A percentile compares a stretch with the other conserved stretches of the same genome.
These are phyloP conservation scores for Anthracocystis setariae DNA, from an alignment of 1,284 basidiomycete species.

Conservation along the genomic window DNA sequence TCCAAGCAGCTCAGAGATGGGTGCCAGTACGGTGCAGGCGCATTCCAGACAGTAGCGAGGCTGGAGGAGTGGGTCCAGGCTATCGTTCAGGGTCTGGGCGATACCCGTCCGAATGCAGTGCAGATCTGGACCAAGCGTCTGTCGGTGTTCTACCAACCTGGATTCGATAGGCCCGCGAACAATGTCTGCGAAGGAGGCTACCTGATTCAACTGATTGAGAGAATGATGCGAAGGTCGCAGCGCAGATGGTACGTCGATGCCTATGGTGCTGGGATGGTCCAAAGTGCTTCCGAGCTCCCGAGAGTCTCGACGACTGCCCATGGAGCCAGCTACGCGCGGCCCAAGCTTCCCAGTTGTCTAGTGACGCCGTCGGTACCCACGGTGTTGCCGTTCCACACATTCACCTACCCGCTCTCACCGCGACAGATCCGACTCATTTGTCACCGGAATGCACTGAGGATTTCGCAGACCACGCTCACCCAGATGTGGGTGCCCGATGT, in stretches of 20 bases:
- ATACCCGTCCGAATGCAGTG: conserved; percentile 57
- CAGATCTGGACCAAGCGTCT: conserved; percentile 70
- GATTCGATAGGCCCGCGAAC: conserved; percentile 56
- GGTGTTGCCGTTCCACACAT: conserved; percentile 75
- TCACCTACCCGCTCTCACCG: conserved; percentile 73
- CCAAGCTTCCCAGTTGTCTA: conserved; percentile 69
- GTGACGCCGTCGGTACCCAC: conserved; percentile 71
- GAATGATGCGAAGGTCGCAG: conserved; percentile 72
- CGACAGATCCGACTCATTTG: conserved; percentile 73
- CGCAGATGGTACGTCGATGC: conserved; percentile 72
- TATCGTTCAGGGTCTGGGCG: conserved; percentile 65
- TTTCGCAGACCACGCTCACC: conserved; percentile 71
- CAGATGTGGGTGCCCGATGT: conserved; percentile 72
- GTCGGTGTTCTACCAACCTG: conserved; percentile 67
- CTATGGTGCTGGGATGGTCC: conserved; percentile 28
- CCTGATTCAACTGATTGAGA: conserved; percentile 73
- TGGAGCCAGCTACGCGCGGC: conserved; percentile 61
- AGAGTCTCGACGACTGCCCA: conserved; percentile 21
- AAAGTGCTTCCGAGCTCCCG: conserved; percentile 17
- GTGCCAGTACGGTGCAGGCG: conserved; percentile 69
- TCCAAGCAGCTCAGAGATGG: conserved; percentile 71
- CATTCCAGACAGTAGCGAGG: conserved; percentile 68
- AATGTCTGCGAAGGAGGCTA: conserved; percentile 72
- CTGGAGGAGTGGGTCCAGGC: conserved; percentile 71
- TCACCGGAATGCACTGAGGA: conserved; percentile 73